Conservation (phyloP, 345 rosid species). For the Eucalyptus curtisii region DNA sequence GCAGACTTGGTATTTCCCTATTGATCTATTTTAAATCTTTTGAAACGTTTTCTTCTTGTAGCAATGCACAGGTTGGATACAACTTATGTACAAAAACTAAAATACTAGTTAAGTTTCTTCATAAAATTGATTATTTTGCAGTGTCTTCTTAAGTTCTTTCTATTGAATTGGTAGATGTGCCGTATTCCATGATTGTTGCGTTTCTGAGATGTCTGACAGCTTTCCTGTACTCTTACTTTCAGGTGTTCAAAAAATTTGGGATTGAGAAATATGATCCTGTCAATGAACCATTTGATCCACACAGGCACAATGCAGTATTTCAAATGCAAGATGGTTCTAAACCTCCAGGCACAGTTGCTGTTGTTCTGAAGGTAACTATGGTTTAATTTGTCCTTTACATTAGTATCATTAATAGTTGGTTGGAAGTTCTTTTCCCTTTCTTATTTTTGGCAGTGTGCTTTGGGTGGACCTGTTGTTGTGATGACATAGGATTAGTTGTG, state of each 20-base stretch:
- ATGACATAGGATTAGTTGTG: neutral
- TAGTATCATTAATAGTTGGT: neutral
- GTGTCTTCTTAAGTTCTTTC: neutral
- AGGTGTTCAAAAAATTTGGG: constrained; percentile 77
- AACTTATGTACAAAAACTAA: neutral
- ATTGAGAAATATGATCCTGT: constrained; percentile 66
- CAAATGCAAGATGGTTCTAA: constrained; percentile 74
- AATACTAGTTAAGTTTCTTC: neutral
- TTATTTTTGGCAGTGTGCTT: neutral
- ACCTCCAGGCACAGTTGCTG: constrained; percentile 79
- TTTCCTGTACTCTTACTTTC: neutral
- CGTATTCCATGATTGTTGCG: neutral
- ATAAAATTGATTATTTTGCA: neutral
- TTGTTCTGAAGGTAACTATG: neutral
- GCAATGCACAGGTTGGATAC: neutral
- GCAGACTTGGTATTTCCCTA: neutral
- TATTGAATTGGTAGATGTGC: neutral
- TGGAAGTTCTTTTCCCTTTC: neutral
- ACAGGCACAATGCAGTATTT: constrained; percentile 77
- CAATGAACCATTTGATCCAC: constrained; percentile 87
- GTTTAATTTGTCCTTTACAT: neutral
- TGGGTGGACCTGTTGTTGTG: neutral
- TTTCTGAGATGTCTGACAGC: neutral
- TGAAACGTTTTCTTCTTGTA: neutral
- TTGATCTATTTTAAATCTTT: neutral